Percentiles rank a stretch among this genome's conserved stretches.
Conservation (phyloP, 192 early-diverging fungal genomes). For the Piromyces finnis region DNA sequence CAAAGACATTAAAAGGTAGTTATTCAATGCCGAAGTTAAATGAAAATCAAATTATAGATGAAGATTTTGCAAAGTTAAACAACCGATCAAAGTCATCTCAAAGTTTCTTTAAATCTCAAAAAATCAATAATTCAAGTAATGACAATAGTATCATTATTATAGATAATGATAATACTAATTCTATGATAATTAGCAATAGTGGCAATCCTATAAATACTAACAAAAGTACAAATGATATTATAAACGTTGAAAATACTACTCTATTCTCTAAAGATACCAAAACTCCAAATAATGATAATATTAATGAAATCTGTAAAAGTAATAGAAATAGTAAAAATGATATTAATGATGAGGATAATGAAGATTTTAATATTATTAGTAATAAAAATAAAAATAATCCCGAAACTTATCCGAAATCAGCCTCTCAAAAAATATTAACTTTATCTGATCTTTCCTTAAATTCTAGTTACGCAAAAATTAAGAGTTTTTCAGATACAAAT, state of each 20-base stretch:
- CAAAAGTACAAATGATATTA: too few relatives aligned
- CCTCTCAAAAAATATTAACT: too few relatives aligned
- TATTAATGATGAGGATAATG: neutral
- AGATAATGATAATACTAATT: too few relatives aligned
- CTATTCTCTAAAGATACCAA: too few relatives aligned
- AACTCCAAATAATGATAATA: too few relatives aligned
- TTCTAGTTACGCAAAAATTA: neutral
- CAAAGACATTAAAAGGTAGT: neutral
- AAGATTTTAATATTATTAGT: too few relatives aligned
- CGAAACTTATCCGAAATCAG: neutral
- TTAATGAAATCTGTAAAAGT: neutral
- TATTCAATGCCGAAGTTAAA: neutral
- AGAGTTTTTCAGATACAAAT: neutral
- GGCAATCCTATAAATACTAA: too few relatives aligned
- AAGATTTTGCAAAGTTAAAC: neutral
- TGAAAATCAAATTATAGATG: neutral
- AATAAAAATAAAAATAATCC: neutral
- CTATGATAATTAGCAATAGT: too few relatives aligned
- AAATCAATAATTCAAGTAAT: neutral
- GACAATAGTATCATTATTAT: too few relatives aligned
- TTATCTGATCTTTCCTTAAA: too few relatives aligned
- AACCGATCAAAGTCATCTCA: neutral
- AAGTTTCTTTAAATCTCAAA: too few relatives aligned
- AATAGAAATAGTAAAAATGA: neutral
- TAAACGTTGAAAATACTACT: too few relatives aligned